A percentile compares a stretch with the other conserved stretches of the same genome.
Evolutionary conservation across 2,329 filamentous ascomycete species (phyloP).

Genomic region (Curvularia lunata): DNA sequence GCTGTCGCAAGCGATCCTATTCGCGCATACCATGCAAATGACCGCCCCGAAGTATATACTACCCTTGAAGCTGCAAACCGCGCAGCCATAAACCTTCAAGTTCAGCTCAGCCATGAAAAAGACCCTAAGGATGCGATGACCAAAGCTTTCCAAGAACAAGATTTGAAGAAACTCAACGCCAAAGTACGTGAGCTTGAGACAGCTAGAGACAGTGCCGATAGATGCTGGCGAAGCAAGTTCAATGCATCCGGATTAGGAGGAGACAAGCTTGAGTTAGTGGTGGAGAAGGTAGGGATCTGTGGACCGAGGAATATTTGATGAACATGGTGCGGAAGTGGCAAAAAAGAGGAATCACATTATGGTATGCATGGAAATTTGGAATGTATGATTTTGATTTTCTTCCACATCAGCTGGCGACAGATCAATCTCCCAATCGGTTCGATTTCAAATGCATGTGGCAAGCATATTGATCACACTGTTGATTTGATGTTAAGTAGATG

Average conservation of each 20-base stretch:
- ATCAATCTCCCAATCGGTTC: neutral
- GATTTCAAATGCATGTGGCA: neutral
- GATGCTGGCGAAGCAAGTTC: slow-evolving; percentile 35
- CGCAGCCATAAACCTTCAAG: slow-evolving; percentile 34
- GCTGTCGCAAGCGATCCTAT: neutral
- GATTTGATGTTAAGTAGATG: neutral
- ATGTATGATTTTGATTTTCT: neutral
- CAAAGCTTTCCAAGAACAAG: slow-evolving; percentile 24
- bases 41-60: slow-evolving; percentile 31
- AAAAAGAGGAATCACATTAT: too few relatives aligned
- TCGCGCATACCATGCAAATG: slow-evolving; percentile 19
- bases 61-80: slow-evolving; percentile 32
- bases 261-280: slow-evolving; percentile 32
- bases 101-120: slow-evolving; percentile 32
- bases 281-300: slow-evolving; percentile 27
- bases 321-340: neutral
- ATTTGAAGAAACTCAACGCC: slow-evolving; percentile 19
- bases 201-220: slow-evolving; percentile 9
- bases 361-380: neutral
- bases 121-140: slow-evolving; percentile 9
- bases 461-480: neutral
- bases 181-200: slow-evolving; percentile 20
- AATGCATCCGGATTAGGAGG: slow-evolving; percentile 26
- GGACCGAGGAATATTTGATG: slow-evolving; percentile 40
- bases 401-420: neutral